Conservation (phyloP, 192 early-diverging fungal species). For the Coemansia sp. region DNA sequence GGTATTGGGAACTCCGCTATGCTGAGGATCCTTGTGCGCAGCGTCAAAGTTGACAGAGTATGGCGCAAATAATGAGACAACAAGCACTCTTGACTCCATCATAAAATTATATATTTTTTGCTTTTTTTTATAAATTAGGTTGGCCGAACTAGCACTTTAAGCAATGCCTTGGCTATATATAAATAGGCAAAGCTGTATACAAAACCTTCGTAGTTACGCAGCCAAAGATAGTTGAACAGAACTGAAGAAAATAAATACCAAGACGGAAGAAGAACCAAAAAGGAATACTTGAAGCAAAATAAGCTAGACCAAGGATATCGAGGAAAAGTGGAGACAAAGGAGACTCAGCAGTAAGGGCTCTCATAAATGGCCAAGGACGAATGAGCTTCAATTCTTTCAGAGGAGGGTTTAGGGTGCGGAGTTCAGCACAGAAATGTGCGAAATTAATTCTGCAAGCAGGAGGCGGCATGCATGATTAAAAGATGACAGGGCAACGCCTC, state of each 20-base stretch:
- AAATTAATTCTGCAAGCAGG: too few relatives aligned
- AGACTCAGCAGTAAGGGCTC: not conserved
- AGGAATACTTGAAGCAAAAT: not conserved
- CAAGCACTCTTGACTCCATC: conserved; percentile 61
- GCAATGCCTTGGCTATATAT: not conserved
- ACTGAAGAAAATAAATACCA: not conserved
- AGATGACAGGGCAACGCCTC: too few relatives aligned
- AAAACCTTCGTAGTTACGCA: not conserved
- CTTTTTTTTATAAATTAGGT: not conserved
- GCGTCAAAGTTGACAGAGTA: conserved; percentile 66
- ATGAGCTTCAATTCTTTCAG: not conserved
- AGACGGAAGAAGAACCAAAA: not conserved
- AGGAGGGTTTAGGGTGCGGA: too few relatives aligned
- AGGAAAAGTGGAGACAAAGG: not conserved
- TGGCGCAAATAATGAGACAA: conserved; percentile 75
- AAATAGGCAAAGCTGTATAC: not conserved
- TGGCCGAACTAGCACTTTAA: not conserved
- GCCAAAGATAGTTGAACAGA: not conserved
- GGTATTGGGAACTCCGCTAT: conserved; percentile 1
- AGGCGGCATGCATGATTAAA: too few relatives aligned
- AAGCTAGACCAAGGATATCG: not conserved
- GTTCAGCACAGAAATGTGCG: too few relatives aligned
- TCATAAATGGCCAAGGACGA: not conserved
- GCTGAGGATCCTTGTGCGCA: conserved; percentile 4
- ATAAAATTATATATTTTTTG: not conserved